Base-by-base conservation (phyloP, 106 monocot species). In the Platanthera guangdongensis region DNA sequence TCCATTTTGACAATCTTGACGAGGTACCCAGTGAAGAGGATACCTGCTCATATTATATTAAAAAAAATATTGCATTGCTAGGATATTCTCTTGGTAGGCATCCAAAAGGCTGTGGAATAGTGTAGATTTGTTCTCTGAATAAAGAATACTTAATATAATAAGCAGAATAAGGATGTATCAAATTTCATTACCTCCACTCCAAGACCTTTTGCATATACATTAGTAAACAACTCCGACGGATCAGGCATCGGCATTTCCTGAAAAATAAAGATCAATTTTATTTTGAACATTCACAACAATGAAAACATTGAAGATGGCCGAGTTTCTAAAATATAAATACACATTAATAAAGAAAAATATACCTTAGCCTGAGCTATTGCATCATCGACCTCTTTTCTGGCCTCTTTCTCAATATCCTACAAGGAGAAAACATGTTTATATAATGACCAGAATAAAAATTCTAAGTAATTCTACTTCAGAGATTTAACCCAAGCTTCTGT, bases 291-390 rank as follows among this genome's bases (percentile, higher is more conserved):
- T 45, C 6, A 21, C 5, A 55, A 14, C 10, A 2, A 57, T 55
- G 46, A 32, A 49, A 46, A 28, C 7, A 15, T 6, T 9, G 57
- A 46, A 9, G 16, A 75, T 45, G 51, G 9, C 11, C 46, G 16
- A 50, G 25, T 74, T 52, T 74, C n/a, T 25, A 52, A 53, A 73
- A 73, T 10, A 50, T 13, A 51, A 9, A 7, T 73, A 1, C 48
- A 32, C 25, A 76, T 57, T 55, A n/a, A 39, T 4, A 47, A 47
- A 76, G 21, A 45, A 76, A 5, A 52, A 51, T 11, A 72, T 78
- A 92, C 92, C 89, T 92, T 92, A 22, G 92, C 92, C 75, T 89
- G 76, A 78, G 89, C 89, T 83, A 92, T 87, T 28, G 92, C 92
- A 51, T 85, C 89, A 78, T 92, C 92, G 22, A 92, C 89, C 76